Evolutionary conservation across 768 basidiomycete species (phyloP).

Genomic region (Phlegmacium glaucopus): DNA sequence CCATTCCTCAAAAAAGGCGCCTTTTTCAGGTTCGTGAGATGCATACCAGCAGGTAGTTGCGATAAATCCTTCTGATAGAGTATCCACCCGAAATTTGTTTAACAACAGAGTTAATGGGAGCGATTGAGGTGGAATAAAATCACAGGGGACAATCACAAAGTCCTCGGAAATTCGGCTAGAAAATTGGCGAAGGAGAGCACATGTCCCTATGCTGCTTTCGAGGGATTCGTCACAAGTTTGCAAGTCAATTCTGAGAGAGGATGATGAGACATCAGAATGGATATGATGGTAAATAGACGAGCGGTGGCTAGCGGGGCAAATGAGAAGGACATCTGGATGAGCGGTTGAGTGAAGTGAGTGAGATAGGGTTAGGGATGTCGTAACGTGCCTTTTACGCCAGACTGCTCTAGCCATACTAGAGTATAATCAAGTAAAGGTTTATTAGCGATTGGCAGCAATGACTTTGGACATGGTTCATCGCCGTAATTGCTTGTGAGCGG

Average conservation of each 20-base stretch:
- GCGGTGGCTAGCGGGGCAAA: conserved; percentile 79
- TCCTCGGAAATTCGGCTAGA: conserved; percentile 74
- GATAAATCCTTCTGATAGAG: conserved; percentile 58
- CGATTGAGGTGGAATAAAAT: conserved; percentile 76
- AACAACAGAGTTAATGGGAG: conserved; percentile 69
- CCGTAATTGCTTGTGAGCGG: conserved; percentile 78
- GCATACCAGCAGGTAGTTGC: conserved; percentile 69
- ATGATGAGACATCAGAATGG: conserved; percentile 68
- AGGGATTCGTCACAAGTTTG: conserved; percentile 78
- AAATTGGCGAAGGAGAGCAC: conserved; percentile 74
- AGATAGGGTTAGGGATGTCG: conserved; percentile 2
- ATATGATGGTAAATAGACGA: conserved; percentile 80
- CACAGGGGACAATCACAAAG: conserved; percentile 88
- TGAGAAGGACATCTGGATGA: conserved; percentile 72
- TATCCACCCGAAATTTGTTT: conserved; percentile 79
- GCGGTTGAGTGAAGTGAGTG: conserved; percentile 8
- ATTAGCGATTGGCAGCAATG: conserved; percentile 84
- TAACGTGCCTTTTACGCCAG: conserved; percentile 73
- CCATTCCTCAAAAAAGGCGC: conserved; percentile 63
- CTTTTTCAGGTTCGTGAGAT: conserved; percentile 48
- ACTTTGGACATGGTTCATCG: conserved; percentile 82
- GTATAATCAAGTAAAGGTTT: conserved; percentile 83
- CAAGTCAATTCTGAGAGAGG: conserved; percentile 69
- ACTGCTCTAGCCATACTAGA: conserved; percentile 82
- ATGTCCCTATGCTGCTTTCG: conserved; percentile 66